phyloP scores from a whole-genome alignment of 2,329 filamentous ascomycete species.

The Diaporthe capsici region DNA sequence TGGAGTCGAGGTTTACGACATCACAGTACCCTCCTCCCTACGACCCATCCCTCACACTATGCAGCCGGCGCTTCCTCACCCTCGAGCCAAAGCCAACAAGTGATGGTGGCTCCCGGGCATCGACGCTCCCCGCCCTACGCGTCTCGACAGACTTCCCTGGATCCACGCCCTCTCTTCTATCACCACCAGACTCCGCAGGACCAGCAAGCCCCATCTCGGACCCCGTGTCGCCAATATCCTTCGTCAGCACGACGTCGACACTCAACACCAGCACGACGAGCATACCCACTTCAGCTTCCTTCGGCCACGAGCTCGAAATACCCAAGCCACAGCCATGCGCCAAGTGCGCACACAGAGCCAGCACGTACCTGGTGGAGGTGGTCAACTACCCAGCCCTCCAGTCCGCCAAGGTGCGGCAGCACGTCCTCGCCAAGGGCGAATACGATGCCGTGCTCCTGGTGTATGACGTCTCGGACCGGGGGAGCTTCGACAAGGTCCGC shows the following conservation, averaged over 20 bases:
- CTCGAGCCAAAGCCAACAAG: slow-evolving; percentile 35
- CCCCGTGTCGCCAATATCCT: slow-evolving; percentile 10
- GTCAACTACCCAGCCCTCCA: slow-evolving; percentile 49
- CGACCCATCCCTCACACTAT: slow-evolving; percentile 49
- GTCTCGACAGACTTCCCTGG: neutral
- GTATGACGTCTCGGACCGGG: slow-evolving; percentile 47
- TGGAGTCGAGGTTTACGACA: slow-evolving; percentile 51
- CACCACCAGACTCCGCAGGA: slow-evolving; percentile 40
- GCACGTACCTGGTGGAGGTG: slow-evolving; percentile 49
- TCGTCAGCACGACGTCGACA: slow-evolving; percentile 21
- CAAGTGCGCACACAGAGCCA: slow-evolving; percentile 42
- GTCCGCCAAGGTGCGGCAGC: slow-evolving; percentile 40
- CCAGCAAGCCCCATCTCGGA: slow-evolving; percentile 42
- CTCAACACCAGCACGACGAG: slow-evolving; percentile 20
- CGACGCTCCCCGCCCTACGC: neutral
- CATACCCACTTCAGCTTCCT: neutral
- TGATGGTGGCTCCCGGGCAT: slow-evolving; percentile 8
- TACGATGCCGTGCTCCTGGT: slow-evolving; percentile 50
- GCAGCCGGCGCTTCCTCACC: slow-evolving; percentile 48
- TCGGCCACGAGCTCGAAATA: neutral
- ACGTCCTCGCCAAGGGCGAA: slow-evolving; percentile 44
- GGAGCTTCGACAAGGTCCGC: slow-evolving; percentile 44
- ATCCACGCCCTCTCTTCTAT: slow-evolving; percentile 8
- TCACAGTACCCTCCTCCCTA: slow-evolving; percentile 49
- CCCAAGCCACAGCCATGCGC: slow-evolving; percentile 3